Base-by-base conservation (phyloP, 1,284 basidiomycete genomes). In the Ceratobasidium sp. region DNA sequence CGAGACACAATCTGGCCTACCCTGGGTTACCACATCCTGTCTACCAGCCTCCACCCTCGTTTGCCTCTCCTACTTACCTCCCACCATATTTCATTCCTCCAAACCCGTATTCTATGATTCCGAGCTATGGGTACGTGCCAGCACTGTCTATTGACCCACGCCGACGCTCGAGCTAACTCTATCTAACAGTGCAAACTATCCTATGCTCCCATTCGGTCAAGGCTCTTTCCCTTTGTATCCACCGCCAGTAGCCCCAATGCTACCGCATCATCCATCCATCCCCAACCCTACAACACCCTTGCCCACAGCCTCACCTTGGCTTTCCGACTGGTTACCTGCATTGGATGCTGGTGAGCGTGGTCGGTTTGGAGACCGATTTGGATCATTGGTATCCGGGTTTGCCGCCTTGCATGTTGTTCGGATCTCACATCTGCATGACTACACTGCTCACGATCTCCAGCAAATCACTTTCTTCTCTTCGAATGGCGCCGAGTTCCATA, bases 401-500 rank as follows among this genome's bases (percentile, higher is more conserved):
- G 52, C 52, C n/a, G 52, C 52, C 7, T n/a, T 54, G 19, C n/a
- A n/a, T n/a, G 7, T 54, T 6, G 19, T n/a, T 19, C 52, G 25
- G 6, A 19, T 54, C 19, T 54, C 52, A 6, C 52, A 54, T 25
- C 52, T 54, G 8, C 19, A 19, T n/a, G 19, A 54, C 52, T 54
- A 54, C 52, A 54, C 17, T 7, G 52, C 52, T 9, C 5, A 7
- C n/a, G 52, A 54, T n/a, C 52, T 54, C 25, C 52, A 54, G 7
- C 52, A 54, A 25, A 54, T 54, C 52, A n/a, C 52, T n/a, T 54
- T 54, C 52, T 54, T 54, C 52, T 9, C 52, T n/a, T 19, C 52
- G 8, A 7, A 54, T 19, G n/a, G 19, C 25, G 7, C 52, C 7
- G 19, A 19, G 7, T 54, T 54, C 19, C 52, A 54, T 54, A 54